These are phyloP conservation scores for Chlorella sp. DNA, from an alignment of 139 green algal genomes.

Conservation along the genomic window DNA sequence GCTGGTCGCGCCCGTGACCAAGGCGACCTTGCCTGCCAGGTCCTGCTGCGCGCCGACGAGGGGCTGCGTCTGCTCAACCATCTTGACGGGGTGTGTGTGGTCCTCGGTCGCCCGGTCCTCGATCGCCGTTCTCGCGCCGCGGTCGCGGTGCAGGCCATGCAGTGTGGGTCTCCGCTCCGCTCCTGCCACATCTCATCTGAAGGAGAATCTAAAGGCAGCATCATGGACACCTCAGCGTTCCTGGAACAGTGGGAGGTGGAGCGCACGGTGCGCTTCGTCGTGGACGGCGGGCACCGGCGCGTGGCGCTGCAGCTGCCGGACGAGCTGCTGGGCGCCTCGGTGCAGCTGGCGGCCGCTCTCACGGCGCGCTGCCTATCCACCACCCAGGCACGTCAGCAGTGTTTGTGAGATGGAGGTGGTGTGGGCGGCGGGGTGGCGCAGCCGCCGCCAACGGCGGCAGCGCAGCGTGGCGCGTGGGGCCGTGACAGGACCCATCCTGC, in stretches of 20 bases:
- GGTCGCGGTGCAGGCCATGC: no score
- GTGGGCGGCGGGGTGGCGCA: neutral
- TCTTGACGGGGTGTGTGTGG: no score
- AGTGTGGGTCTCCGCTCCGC: no score
- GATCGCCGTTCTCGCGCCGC: no score
- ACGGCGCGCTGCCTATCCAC: conserved; percentile 6
- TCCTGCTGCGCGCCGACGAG: no score
- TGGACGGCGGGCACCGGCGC: conserved; percentile 11
- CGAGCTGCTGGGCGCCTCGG: conserved; percentile 41
- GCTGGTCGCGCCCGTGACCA: conserved; percentile 52
- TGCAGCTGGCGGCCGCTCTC: conserved; percentile 24
- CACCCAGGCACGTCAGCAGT: conserved; percentile 7
- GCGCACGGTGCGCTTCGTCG: neutral
- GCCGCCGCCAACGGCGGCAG: neutral
- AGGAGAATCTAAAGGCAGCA: no score
- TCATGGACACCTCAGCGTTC: no score
- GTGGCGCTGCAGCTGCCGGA: conserved; percentile 76
- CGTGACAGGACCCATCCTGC: no score
- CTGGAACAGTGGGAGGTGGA: neutral
- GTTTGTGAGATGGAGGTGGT: neutral
- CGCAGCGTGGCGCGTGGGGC: no score
- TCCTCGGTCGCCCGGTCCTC: no score
- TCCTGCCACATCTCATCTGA: no score
- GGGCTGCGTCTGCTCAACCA: no score
- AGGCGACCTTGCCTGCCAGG: conserved; percentile 43